Evolutionary conservation across 1,284 basidiomycete genomes (phyloP), one percentile per base, ranked within the genome.

Genomic region (Puccinia triticina): DNA sequence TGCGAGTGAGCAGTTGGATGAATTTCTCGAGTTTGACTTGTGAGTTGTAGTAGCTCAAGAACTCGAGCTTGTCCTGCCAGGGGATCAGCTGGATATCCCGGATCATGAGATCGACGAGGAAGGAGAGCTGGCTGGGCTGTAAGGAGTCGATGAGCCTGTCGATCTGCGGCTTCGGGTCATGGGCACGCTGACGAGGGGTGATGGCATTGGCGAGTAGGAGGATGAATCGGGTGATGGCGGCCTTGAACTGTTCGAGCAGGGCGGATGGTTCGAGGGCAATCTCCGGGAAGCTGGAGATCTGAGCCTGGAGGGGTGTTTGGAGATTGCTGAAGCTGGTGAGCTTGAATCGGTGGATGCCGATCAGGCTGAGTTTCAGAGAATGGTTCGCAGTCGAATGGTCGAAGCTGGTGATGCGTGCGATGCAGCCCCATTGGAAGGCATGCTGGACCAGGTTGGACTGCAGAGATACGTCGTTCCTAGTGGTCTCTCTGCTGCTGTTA

Each of bases 91-190:
- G 64, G 4, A 79, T 50, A 57, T 69, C 67, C 2, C 50, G 50
- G 43, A 71, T 48, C 66, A 79, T 79, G 66, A 59, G 32, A 69
- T 79, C 77, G 37, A 79, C 71, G 48, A 79, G 48, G 23, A 79
- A 71, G 16, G 77, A 50, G 50, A 71, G 48, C 32, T 67, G 53
- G 43, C 18, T 23, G 16, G 55, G 26, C 40, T 79, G 23, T 11
- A 79, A 55, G 32, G 61, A 55, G 29, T 59, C 14, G 34, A 79
- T 55, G 29, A 71, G 64, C 40, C 66, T 46, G 53, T 71, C 50
- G 37, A 79, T 55, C 26, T 61, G 77, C 40, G 67, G 43, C 11
- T 50, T 69, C 10, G 50, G 32, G 11, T 69, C 32, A 2, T 34
- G 77, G 21, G 37, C 26, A 23, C 26, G 23, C 2, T 34, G 43